Base-by-base conservation (phyloP, 352 stramenopile genomes). In the Phytopythium mirpurense region DNA sequence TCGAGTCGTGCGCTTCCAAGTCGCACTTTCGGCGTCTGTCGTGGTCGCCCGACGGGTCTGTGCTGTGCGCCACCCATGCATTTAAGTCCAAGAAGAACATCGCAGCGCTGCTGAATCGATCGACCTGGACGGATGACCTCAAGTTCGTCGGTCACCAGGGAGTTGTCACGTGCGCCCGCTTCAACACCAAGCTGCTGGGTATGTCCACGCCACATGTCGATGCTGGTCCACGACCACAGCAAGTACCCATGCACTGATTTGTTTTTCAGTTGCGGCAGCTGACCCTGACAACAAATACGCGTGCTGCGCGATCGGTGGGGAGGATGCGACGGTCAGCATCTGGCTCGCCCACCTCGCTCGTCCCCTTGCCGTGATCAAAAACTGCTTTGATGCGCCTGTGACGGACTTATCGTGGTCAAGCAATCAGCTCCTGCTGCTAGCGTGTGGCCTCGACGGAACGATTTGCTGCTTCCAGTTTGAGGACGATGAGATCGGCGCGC, bases 11-110 rank as follows among this genome's bases (percentile, higher is more conserved):
- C 54, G 75, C 85, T 18, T 89, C 78, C 0, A 92, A 70, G 4
- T 95, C 85, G 14, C 78, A 95, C 50, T 95, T 95, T 41, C 80
- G 85, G 9, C 80, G 85, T 1, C 59, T 92, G 11, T 93, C 83
- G 37, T 95, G 85, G 85, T 90, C 85, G 5, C 85, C 85, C 7
- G 83, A 95, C 37, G 85, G 85, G 2, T 90, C 81, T 0, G 71
- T 83, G 15, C 65, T 95, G 7, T 93, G 85, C 58, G 74, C 78
- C 6, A 95, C 85, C 1, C 85, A 95, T 51, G 85, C 80, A 37
- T 93, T 89, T 65, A 88, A 72, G 51, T 95, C 85, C 16, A 93
- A 93, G 69, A 90, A 91, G 60, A 88, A 95, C 37, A 85, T 92
- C 29, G 85, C 78, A 1, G 81, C 85, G 5, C 57, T 95, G 41